These are phyloP conservation scores for Cardamine resedifolia DNA, from an alignment of 345 rosid species.

Conservation along the genomic window DNA sequence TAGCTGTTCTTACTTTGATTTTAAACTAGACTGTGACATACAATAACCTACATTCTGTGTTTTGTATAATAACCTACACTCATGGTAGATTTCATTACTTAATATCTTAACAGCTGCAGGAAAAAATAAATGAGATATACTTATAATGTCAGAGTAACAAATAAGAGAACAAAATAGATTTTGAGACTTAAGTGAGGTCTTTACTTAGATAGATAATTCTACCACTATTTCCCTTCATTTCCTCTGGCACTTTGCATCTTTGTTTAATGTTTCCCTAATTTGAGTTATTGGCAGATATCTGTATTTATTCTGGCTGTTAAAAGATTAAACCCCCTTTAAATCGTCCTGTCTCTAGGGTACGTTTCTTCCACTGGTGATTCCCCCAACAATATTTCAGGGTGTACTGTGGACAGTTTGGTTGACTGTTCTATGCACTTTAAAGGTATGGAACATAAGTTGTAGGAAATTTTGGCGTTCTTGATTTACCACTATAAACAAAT, in stretches of 20 bases:
- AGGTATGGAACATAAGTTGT: slow-evolving; percentile 47
- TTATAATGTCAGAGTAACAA: not conserved
- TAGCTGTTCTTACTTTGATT: slow-evolving; percentile 36
- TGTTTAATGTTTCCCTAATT: not conserved
- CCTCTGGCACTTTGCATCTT: slow-evolving; percentile 3
- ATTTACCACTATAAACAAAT: slow-evolving; percentile 10
- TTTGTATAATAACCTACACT: slow-evolving; percentile 4
- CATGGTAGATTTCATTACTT: slow-evolving; percentile 11
- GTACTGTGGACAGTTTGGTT: slow-evolving; percentile 93
- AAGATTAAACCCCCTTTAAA: not conserved
- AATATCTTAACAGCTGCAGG: slow-evolving; percentile 2
- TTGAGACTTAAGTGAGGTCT: slow-evolving; percentile 11
- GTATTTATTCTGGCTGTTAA: slow-evolving; percentile 5
- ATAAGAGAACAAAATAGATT: not conserved
- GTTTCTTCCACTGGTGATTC: slow-evolving; percentile 84
- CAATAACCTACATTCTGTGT: slow-evolving; percentile 6
- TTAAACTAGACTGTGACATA: slow-evolving; percentile 6
- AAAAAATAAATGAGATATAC: not conserved
- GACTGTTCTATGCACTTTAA: slow-evolving; percentile 76
- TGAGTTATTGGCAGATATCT: not conserved
- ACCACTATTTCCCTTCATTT: not conserved
- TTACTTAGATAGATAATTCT: slow-evolving; percentile 16
- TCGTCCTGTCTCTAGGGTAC: slow-evolving; percentile 59
- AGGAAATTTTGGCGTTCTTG: slow-evolving; percentile 4
- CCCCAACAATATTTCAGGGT: slow-evolving; percentile 75